A percentile compares a stretch with the other conserved stretches of the same genome.
These are phyloP conservation scores for Malbranchea cinnamomea DNA, from an alignment of 2,329 filamentous ascomycete species.

Conservation along the genomic window DNA sequence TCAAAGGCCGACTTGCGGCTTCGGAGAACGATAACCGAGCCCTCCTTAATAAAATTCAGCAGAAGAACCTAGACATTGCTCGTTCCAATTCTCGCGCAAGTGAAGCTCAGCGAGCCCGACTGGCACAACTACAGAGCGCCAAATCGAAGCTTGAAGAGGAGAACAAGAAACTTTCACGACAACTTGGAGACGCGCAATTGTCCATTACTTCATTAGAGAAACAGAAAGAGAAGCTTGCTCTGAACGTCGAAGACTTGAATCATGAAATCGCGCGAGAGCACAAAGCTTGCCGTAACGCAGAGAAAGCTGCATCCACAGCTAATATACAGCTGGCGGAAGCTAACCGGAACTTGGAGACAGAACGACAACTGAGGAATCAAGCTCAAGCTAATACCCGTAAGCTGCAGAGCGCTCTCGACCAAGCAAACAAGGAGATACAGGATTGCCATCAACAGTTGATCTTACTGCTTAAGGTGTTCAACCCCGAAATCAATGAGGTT, in stretches of 20 bases:
- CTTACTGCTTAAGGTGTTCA: conserved; percentile 70
- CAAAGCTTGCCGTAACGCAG: conserved; percentile 75
- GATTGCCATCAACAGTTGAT: conserved; percentile 70
- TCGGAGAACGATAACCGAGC: conserved; percentile 94
- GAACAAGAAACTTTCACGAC: conserved; percentile 62
- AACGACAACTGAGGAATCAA: conserved; percentile 70
- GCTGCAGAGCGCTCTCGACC: conserved; percentile 63
- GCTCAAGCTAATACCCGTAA: conserved; percentile 74
- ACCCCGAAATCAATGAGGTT: conserved; percentile 55
- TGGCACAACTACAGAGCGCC: conserved; percentile 63
- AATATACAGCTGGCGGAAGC: conserved; percentile 75
- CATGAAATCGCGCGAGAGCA: conserved; percentile 84
- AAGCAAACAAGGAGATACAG: conserved; percentile 63
- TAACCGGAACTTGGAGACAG: conserved; percentile 79
- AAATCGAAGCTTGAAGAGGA: conserved; percentile 74
- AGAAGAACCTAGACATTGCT: conserved; percentile 93
- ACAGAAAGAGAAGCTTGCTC: conserved; percentile 79
- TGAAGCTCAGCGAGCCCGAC: conserved; percentile 65
- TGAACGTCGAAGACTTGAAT: conserved; percentile 80
- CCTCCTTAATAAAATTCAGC: conserved; percentile 91
- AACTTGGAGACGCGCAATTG: conserved; percentile 73
- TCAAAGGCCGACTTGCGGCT: conserved; percentile 75
- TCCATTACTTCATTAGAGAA: conserved; percentile 76
- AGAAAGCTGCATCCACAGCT: conserved; percentile 68
- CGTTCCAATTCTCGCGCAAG: conserved; percentile 73